Base-by-base conservation (phyloP, 345 rosid genomes). In the Pistacia vera region DNA sequence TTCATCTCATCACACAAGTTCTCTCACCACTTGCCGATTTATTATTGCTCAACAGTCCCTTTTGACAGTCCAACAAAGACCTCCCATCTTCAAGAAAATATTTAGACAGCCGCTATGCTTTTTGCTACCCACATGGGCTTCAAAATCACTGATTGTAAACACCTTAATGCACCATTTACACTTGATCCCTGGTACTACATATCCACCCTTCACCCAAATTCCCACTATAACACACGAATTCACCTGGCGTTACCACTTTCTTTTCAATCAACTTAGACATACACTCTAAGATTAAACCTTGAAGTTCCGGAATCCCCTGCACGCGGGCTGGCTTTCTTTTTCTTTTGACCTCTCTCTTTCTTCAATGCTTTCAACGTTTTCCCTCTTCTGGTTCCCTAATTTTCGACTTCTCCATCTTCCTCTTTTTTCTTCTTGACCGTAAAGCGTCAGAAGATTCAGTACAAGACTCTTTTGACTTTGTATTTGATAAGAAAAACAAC, bases 181-280 rank as follows among this genome's bases (percentile, higher is more conserved):
- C 73, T 80, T 74, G 63, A 89, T 85, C 56, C 93, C 85, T n/a
- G 17, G 76, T 70, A 20, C 81, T 80, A 79, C 76, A 77, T 66
- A 91, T 77, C 54, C 78, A 70, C 70, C 25, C 25, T 22, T 22
- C 25, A 22, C 25, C 25, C 25, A 22, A 22, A 22, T 22, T 22
- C 25, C 25, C 71, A 11, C 30, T 18, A 60, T 84, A 89, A 51
- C 55, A 66, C 67, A 86, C 89, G 52, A 73, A 83, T 10, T 60
- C 82, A 70, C 85, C 57, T 0, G 73, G 61, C 22, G 69, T 11
- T 7, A 88, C 70, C 18, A 59, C 79, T 20, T 79, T 79, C 44
- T 82, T 83, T 51, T 87, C 90, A 3, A 86, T 81, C 82, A 88
- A 77, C 77, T 77, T 72, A 25, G 82, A 74, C 20, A 71, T n/a